Evolutionary conservation across 805 yeast species (phyloP).

Genomic region (Kluyveromyces lactis): DNA sequence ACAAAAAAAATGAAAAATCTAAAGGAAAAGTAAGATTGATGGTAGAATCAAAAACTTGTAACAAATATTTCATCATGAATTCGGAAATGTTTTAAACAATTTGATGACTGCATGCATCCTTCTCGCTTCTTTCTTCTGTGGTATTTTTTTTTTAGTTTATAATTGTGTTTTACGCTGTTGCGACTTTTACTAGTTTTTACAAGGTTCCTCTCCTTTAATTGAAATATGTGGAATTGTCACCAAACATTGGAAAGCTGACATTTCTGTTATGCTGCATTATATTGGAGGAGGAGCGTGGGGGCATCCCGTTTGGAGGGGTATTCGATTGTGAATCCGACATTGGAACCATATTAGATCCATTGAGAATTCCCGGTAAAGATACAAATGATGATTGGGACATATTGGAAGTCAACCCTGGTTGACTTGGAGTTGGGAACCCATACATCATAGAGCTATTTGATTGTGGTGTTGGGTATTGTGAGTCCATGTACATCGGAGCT

Average conservation of each 20-base stretch:
- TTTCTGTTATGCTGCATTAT: conserved; percentile 2
- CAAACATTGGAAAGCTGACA: conserved; percentile 3
- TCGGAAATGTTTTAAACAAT: too few relatives aligned
- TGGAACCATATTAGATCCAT: background rate
- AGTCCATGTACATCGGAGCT: conserved; percentile 1
- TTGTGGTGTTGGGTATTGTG: conserved; percentile 3
- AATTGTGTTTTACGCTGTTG: background rate
- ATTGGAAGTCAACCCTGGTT: background rate
- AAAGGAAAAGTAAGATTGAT: too few relatives aligned
- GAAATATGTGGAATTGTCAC: conserved; percentile 3
- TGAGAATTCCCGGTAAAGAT: conserved; percentile 2
- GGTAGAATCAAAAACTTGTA: too few relatives aligned
- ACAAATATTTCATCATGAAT: too few relatives aligned
- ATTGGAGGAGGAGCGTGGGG: conserved; percentile 1
- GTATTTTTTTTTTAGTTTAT: conserved; percentile 4
- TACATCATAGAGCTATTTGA: conserved; percentile 1
- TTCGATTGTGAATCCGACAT: conserved; percentile 1
- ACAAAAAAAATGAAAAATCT: too few relatives aligned
- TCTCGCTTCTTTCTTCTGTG: too few relatives aligned
- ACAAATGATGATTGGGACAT: conserved; percentile 4
- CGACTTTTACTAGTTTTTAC: conserved; percentile 6
- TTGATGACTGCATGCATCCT: too few relatives aligned
- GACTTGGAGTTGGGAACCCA: background rate
- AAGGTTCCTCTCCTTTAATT: background rate
- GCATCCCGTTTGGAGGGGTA: conserved; percentile 1